Conservation (phyloP, 306 rosid species). For the Gynostemma pentaphyllum region DNA sequence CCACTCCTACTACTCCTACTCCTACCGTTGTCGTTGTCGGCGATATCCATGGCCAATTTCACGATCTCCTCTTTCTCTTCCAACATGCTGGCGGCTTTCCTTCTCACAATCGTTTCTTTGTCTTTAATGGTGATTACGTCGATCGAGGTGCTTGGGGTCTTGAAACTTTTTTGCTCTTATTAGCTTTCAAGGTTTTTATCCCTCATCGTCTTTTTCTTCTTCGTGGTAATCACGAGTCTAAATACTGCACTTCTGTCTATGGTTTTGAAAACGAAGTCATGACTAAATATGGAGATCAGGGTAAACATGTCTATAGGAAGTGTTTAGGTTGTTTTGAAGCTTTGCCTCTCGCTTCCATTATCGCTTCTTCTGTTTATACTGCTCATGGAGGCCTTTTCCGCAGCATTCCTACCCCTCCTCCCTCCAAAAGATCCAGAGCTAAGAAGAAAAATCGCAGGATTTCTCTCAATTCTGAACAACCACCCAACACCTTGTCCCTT, state of each 20-base stretch:
- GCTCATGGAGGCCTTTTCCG: slow-evolving; percentile 95
- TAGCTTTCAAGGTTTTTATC: slow-evolving; percentile 58
- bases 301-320: slow-evolving; percentile 76
- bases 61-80: slow-evolving; percentile 58
- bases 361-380: slow-evolving; percentile 63
- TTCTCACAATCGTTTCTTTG: slow-evolving; percentile 38
- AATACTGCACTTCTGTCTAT: slow-evolving; percentile 85
- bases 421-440: slow-evolving; percentile 63
- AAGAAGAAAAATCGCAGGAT: slow-evolving; percentile 68
- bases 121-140: slow-evolving; percentile 82
- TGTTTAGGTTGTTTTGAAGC: slow-evolving; percentile 93
- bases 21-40: slow-evolving; percentile 47
- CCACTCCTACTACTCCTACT: slow-evolving; percentile 4
- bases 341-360: slow-evolving; percentile 70
- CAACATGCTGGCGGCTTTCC: slow-evolving; percentile 67
- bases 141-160: slow-evolving; percentile 97
- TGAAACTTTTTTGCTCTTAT: slow-evolving; percentile 54
- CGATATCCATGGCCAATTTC: slow-evolving; percentile 74
- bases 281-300: slow-evolving; percentile 61
- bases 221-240: slow-evolving; percentile 84
- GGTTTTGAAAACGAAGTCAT: slow-evolving; percentile 80
- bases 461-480: slow-evolving; percentile 30
- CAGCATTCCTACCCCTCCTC: slow-evolving; percentile 33
- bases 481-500: slow-evolving; percentile 30
- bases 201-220: slow-evolving; percentile 50